Evolutionary conservation across 208 protist species (phyloP), one percentile per base, ranked within the genome.

Genomic region (Trypanosoma boissoni): DNA sequence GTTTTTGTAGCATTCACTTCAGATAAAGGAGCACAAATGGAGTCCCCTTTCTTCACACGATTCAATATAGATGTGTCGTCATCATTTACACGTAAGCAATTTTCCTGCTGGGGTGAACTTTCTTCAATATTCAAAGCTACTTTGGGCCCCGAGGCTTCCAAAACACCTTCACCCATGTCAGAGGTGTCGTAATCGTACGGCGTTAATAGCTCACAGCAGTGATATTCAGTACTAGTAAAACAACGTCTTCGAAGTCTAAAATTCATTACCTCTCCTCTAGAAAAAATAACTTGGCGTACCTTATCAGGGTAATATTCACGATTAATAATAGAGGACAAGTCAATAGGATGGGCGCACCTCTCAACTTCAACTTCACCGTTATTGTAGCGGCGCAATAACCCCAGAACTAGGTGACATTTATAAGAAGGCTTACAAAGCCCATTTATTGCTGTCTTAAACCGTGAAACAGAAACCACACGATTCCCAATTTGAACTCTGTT

Each of bases 381-480:
- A 21, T 68, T 71, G 53, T 62, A 69, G 39, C 73, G 62, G 34
- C 77, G 77, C 21, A 72, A 58, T 0, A 88, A 44, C 2, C 61
- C 73, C 37, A 88, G 53, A 5, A 53, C 55, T 31, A 88, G 58
- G 57, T 80, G 82, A 28, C 70, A 88, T 71, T 88, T 84, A 55
- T 80, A 79, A 20, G 81, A 88, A 24, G 77, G 67, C 61, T 88
- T 88, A 60, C 81, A 88, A 14, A 88, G 72, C 7, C 77, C 81
- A 34, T 88, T 77, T 7, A 62, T 57, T 54, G 66, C 68, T 0
- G 81, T 84, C 31, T 88, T 88, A 54, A 82, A 88, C 53, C 81
- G 81, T 37, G 81, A 84, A 6, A 80, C 56, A 42, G 64, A 74
- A 21, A 88, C 61, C 0, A 74, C 53, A 41, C 81, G 76, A 36